A percentile compares a stretch with the other conserved stretches of the same genome.
These are phyloP conservation scores for Solanum peruvianum DNA, from an alignment of 257 asterid genomes.

Conservation along the genomic window DNA sequence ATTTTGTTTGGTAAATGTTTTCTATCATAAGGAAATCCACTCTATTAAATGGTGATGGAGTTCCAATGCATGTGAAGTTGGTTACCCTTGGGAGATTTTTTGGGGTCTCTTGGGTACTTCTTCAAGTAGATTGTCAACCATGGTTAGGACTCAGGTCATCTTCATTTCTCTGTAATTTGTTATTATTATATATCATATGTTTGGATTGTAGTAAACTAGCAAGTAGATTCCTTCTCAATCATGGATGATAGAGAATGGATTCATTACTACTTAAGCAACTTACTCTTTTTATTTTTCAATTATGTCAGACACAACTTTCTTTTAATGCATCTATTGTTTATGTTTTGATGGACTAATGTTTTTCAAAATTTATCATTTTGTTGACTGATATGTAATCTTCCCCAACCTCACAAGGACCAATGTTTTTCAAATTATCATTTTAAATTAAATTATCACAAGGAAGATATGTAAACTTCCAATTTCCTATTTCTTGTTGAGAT, in stretches of 20 bases:
- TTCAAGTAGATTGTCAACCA: conserved; percentile 46
- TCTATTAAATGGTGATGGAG: conserved; percentile 53
- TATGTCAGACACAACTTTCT: conserved; percentile 15
- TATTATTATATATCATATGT: conserved; percentile 11
- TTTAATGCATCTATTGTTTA: background rate
- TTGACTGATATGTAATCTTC: background rate
- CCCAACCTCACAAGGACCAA: background rate
- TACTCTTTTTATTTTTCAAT: conserved; percentile 17
- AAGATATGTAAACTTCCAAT: background rate
- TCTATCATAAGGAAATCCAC: conserved; percentile 29
- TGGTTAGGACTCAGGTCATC: conserved; percentile 81
- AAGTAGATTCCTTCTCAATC: conserved; percentile 21
- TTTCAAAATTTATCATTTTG: background rate
- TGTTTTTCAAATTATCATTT: too few relatives aligned
- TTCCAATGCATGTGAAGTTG: conserved; percentile 41
- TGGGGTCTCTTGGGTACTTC: conserved; percentile 50
- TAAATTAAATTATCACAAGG: background rate
- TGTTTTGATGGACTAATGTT: background rate
- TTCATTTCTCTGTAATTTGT: conserved; percentile 1
- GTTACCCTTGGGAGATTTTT: conserved; percentile 46
- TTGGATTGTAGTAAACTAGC: conserved; percentile 42
- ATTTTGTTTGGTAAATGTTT: background rate
- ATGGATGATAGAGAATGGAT: conserved; percentile 11
- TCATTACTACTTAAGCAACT: background rate
- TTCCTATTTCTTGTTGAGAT: background rate